Conservation (phyloP, 2,329 filamentous ascomycete species). For the Cucurbitaria berberidis region DNA sequence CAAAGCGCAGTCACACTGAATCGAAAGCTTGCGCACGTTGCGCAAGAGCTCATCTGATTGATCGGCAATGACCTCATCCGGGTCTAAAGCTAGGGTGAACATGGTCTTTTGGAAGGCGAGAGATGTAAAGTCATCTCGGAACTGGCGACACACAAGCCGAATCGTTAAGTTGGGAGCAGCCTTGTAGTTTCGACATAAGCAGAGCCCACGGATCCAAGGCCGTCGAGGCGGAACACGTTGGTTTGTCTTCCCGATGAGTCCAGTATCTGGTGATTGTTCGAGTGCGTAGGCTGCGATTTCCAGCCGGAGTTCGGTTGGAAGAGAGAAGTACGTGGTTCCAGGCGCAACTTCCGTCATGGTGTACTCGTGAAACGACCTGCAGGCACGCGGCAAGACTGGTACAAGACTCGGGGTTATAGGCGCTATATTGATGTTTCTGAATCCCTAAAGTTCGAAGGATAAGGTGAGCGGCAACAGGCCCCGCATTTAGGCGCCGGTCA, state of each 20-base stretch:
- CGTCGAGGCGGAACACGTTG: background rate
- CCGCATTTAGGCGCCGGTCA: background rate
- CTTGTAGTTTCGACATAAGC: constrained; percentile 5
- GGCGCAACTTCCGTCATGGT: constrained; percentile 1
- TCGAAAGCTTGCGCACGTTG: constrained; percentile 42
- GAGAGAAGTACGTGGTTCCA: constrained; percentile 23
- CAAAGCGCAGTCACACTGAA: constrained; percentile 31
- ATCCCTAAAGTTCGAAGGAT: background rate
- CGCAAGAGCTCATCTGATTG: constrained; percentile 25
- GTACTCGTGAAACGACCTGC: background rate
- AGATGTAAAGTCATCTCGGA: constrained; percentile 44
- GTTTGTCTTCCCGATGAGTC: no score
- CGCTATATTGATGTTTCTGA: background rate
- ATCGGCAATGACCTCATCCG: constrained; percentile 18
- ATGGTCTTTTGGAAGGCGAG: constrained; percentile 45
- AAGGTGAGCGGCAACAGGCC: background rate
- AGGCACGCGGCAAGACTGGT: background rate
- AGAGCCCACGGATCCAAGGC: background rate
- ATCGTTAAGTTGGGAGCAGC: constrained; percentile 35
- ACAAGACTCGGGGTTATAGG: background rate
- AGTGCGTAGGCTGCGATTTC: constrained; percentile 37
- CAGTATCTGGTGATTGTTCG: constrained; percentile 30
- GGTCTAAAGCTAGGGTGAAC: constrained; percentile 38
- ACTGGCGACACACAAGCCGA: constrained; percentile 48
- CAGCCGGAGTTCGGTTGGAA: constrained; percentile 49